Conservation (phyloP, 1,284 basidiomycete genomes). For the Ganoderma leucocontextum region DNA sequence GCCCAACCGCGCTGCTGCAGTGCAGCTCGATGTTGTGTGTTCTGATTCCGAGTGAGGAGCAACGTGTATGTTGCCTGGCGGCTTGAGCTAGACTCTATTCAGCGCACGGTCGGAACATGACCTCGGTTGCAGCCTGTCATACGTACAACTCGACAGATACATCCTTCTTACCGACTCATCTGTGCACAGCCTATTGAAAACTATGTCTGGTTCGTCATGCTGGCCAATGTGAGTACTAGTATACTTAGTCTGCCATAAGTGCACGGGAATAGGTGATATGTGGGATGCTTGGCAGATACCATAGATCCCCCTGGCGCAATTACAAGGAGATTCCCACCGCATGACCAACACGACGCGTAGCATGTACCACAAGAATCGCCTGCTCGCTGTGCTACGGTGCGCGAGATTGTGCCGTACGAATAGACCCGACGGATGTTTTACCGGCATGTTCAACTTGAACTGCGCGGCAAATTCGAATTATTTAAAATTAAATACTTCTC, state of each 20-base stretch:
- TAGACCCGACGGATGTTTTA: background rate
- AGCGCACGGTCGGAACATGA: background rate
- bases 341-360: conserved; percentile 20
- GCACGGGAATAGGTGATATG: no score
- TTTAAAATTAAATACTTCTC: background rate
- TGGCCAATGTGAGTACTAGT: no score
- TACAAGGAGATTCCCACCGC: conserved; percentile 15
- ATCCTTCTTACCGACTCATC: background rate
- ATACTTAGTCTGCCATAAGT: no score
- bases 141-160: background rate
- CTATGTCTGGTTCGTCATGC: background rate
- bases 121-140: background rate
- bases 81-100: background rate
- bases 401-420: background rate
- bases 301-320: background rate
- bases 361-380: background rate
- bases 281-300: background rate
- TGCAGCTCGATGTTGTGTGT: conserved; percentile 2
- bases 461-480: background rate
- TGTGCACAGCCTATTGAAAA: background rate
- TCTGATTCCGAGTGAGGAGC: background rate
- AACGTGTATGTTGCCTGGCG: conserved; percentile 1
- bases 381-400: background rate
- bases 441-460: background rate
- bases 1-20: background rate